Evolutionary conservation across 2,329 filamentous ascomycete species (phyloP), one percentile per base, ranked within the genome.

Genomic region (Pyrenophora graminea): DNA sequence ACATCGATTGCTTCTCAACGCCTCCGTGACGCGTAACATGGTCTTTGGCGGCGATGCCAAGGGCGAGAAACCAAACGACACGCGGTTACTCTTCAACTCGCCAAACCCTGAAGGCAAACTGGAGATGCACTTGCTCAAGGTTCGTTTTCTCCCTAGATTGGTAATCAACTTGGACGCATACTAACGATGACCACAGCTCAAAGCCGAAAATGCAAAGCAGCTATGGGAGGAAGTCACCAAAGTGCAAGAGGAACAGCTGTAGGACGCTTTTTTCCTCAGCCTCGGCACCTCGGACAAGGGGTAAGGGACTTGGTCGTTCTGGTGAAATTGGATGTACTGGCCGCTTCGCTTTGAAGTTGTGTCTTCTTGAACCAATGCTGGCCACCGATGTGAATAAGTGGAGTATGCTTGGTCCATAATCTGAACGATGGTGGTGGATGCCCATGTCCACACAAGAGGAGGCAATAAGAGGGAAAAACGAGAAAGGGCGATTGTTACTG

Each of bases 1-100:
- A 1, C 86, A 92, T 65, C 85, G 91, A 18, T 85, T 97, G 46
- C 86, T 96, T 55, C 79, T 97, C 43, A 97, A 97, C 75, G 90
- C 89, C 1, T 85, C 86, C 1, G 81, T 97, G 52, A 83, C 91
- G 53, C 87, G 89, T 50, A 84, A 86, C 4, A 89, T 95, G 82
- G 85, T 85, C 38, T 90, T 95, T 66, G 87, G 91, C 53, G 86
- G 90, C 54, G 85, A 91, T 56, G 68, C 75, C 4, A 70, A 74
- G 34, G 83, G 83, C 41, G 75, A 76, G 44, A 88, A 88, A 63
- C 86, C 90, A 25, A 85, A 83, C 36, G 82, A 88, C 55, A 90
- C 90, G 72, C 82, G 85, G 38, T 80, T 91, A 40, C 82, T 84
- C 45, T 83, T 96, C 63, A 78, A 80, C 53, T 80, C 81, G 43